Evolutionary conservation across 768 basidiomycete species (phyloP).

Genomic region (Hydnum rufescens): DNA sequence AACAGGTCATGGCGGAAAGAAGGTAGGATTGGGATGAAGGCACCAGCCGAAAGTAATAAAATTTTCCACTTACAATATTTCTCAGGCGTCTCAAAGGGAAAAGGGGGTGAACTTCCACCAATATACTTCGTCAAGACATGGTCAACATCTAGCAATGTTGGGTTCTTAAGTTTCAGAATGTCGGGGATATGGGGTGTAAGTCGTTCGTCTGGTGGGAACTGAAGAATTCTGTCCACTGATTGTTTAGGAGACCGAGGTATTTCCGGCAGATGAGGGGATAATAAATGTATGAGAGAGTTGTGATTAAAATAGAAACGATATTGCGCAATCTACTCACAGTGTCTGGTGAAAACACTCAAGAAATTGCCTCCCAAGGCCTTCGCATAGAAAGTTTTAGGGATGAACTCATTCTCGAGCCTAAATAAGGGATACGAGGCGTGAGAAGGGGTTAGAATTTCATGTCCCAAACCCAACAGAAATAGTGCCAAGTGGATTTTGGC

Average conservation of each 20-base stretch:
- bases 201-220: not conserved
- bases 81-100: not conserved
- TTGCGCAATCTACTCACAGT: not conserved
- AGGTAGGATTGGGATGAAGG: not conserved
- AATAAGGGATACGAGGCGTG: not conserved
- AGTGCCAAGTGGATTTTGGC: not conserved
- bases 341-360: not conserved
- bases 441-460: not conserved
- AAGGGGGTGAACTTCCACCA: not conserved
- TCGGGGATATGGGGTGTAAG: not conserved
- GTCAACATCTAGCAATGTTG: not conserved
- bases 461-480: too few relatives aligned
- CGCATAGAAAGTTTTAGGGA: not conserved
- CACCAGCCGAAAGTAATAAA: too few relatives aligned
- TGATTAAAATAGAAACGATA: not conserved
- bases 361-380: not conserved
- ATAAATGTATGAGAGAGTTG: not conserved
- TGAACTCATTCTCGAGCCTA: not conserved
- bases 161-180: not conserved
- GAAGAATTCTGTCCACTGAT: not conserved
- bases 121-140: not conserved
- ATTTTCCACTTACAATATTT: not conserved
- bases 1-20: too few relatives aligned
- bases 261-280: too few relatives aligned
- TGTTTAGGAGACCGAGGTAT: too few relatives aligned